Percentiles rank a stretch among this genome's conserved stretches.
Evolutionary conservation across 805 yeast species (phyloP).

Genomic region (Scheffersomyces stipitis): DNA sequence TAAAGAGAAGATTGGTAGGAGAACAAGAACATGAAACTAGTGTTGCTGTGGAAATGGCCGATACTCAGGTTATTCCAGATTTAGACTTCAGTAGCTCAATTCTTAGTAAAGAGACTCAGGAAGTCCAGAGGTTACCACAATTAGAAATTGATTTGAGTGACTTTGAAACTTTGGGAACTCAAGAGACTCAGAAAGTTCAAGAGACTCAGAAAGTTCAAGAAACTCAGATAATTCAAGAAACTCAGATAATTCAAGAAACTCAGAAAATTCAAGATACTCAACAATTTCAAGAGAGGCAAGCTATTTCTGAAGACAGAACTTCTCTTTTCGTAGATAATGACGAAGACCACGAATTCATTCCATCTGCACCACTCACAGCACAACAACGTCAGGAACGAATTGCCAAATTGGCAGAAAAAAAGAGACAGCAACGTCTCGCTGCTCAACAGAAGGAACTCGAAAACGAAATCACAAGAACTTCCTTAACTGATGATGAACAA

Average conservation of each 20-base stretch:
- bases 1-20: not conserved
- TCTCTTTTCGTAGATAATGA: not conserved
- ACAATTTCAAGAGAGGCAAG: constrained; percentile 6
- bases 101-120: constrained; percentile 1
- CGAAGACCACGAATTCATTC: constrained; percentile 6
- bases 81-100: not conserved
- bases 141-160: constrained; percentile 22
- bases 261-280: constrained; percentile 3
- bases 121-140: constrained; percentile 32
- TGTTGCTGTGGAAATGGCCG: not conserved
- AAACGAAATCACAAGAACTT: constrained; percentile 29
- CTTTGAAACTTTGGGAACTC: constrained; percentile 5
- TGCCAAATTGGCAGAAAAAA: constrained; percentile 16
- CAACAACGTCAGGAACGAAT: constrained; percentile 18
- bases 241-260: constrained; percentile 7
- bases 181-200: not conserved
- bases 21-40: not conserved
- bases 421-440: constrained; percentile 14
- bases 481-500: constrained; percentile 42
- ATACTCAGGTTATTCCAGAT: not conserved
- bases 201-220: not conserved
- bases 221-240: not conserved
- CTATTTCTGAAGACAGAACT: constrained; percentile 4
- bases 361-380: constrained; percentile 5
- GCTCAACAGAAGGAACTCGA: constrained; percentile 22